Conservation (phyloP, 257 asterid species). For the Gentiana macrophylla region DNA sequence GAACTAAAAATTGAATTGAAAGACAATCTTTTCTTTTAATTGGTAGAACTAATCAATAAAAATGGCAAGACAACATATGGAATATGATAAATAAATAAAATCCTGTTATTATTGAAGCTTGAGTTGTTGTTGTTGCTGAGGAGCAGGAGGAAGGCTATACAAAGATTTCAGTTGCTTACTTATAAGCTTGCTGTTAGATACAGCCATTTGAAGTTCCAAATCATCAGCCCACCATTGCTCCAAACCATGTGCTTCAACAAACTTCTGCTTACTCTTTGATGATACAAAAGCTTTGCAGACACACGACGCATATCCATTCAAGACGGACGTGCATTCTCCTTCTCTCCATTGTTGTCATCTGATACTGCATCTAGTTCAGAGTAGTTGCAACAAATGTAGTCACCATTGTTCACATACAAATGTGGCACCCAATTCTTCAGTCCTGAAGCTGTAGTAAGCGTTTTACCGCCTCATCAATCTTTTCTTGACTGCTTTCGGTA, state of each 20-base stretch:
- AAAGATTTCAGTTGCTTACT: constrained; percentile 83
- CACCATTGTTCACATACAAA: constrained; percentile 80
- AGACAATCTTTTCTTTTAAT: no score
- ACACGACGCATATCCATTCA: constrained; percentile 16
- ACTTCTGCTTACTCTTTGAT: constrained; percentile 87
- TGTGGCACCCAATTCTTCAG: constrained; percentile 79
- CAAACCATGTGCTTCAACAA: constrained; percentile 89
- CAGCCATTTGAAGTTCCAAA: constrained; percentile 67
- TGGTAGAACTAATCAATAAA: no score
- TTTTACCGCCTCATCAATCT: constrained; percentile 11
- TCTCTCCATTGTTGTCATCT: constrained; percentile 23
- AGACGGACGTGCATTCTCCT: constrained; percentile 56
- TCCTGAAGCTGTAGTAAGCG: constrained; percentile 25
- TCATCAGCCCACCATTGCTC: constrained; percentile 99
- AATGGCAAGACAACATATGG: neutral
- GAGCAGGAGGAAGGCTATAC: constrained; percentile 47
- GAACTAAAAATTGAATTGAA: no score
- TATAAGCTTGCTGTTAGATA: constrained; percentile 69
- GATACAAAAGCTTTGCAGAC: constrained; percentile 64
- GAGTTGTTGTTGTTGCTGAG: constrained; percentile 40
- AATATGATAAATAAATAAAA: neutral
- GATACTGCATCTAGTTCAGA: constrained; percentile 44
- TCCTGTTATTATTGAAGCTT: constrained; percentile 17
- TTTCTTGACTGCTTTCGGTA: constrained; percentile 20
- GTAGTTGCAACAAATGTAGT: constrained; percentile 84